Conservation (phyloP, 176 grass and related monocot species). For the Ensete ventricosum region DNA sequence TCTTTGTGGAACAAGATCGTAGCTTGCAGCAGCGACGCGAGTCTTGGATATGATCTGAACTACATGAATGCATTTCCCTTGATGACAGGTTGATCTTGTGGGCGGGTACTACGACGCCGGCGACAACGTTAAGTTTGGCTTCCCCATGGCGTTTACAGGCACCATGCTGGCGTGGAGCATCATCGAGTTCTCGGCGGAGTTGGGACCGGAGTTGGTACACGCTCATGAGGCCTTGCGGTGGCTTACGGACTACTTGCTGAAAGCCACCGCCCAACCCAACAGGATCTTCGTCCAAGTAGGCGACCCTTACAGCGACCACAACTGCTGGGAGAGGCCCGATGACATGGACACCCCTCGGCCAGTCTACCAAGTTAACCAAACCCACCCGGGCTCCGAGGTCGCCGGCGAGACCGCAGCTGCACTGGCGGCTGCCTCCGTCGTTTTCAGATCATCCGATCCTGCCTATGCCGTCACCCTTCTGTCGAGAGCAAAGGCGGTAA, state of each 20-base stretch:
- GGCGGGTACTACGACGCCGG: slow-evolving; percentile 73
- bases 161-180: slow-evolving; percentile 47
- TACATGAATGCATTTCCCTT: too few species aligned
- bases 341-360: slow-evolving; percentile 64
- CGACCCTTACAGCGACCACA: slow-evolving; percentile 45
- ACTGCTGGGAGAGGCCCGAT: slow-evolving; percentile 68
- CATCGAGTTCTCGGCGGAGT: slow-evolving; percentile 28
- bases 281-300: slow-evolving; percentile 42
- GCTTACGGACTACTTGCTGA: slow-evolving; percentile 44
- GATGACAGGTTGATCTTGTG: slow-evolving; percentile 36
- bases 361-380: slow-evolving; percentile 37
- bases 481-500: not conserved
- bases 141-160: slow-evolving; percentile 50
- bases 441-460: not conserved
- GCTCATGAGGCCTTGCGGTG: slow-evolving; percentile 38
- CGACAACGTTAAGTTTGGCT: slow-evolving; percentile 70
- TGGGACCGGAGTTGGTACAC: slow-evolving; percentile 20
- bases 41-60: too few species aligned
- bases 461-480: not conserved
- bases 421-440: slow-evolving; percentile 25
- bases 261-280: slow-evolving; percentile 30
- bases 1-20: too few species aligned
- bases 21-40: too few species aligned
- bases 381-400: slow-evolving; percentile 40
- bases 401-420: slow-evolving; percentile 24